Base-by-base conservation (phyloP, 192 early-diverging fungal species). In the Umbelopsis isabellina region DNA sequence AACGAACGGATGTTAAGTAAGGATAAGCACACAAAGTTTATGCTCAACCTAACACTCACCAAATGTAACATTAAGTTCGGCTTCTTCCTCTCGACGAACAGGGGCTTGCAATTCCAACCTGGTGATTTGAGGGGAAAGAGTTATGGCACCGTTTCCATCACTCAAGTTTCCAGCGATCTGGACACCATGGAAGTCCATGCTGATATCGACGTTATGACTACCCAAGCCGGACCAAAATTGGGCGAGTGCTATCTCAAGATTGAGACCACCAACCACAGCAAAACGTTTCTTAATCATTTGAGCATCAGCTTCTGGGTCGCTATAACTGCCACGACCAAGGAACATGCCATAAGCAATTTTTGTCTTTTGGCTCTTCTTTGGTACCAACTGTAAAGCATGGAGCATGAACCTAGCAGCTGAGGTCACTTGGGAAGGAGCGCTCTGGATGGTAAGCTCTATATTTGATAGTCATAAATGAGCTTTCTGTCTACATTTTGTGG, bases 201-300 rank as follows among this genome's bases (percentile, higher is more conserved):
- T 82, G 12, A 95, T 74, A 27, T 88, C 86, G 11, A 97, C 77
- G 25, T 78, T 75, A 70, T 94, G 91, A 13, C 80, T 72, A 30
- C 87, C 94, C 27, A 91, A 79, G 67, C 87, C 85, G 49, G 88
- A 91, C 95, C 97, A 99, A 79, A 93, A 96, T 75, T 95, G 95
- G 2, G 94, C 94, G 44, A 98, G 64, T 68, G 90, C 85, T 37
- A 90, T 49, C 77, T 99, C 96, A 30, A 97, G 75, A 22, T 91
- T 94, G 5, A 80, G 82, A 30, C 87, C 86, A 70, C 91, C 87
- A 48, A 86, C 66, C 7, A 96, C 91, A 49, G 85, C 85, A 67
- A 89, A 83, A 18, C 72, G 69, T 58, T 81, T 86, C 22, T 53
- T 76, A 37, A 84, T 75, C 9, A 86, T 82, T 70, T 88, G 88